These are phyloP conservation scores for Suillus americanus DNA, from an alignment of 768 basidiomycete species.

Conservation along the genomic window DNA sequence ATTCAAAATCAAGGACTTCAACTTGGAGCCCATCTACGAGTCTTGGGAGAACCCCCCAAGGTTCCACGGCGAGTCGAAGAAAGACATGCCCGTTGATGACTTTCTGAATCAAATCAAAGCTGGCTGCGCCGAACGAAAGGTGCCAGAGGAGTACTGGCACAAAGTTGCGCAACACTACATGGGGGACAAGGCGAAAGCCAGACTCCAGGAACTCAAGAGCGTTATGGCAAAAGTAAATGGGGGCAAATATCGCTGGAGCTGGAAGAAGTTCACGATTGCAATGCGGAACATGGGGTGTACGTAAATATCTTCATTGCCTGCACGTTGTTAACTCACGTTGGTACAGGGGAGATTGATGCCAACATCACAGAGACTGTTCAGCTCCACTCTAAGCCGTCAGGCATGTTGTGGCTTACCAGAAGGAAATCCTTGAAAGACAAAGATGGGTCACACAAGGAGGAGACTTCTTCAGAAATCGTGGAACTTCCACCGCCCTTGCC, in stretches of 20 bases:
- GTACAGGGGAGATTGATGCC: slow-evolving; percentile 66
- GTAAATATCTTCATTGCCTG: slow-evolving; percentile 28
- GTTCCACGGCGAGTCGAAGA: slow-evolving; percentile 68
- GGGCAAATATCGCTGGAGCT: slow-evolving; percentile 77
- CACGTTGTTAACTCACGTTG: not conserved
- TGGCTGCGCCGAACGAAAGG: slow-evolving; percentile 67
- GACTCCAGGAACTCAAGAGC: slow-evolving; percentile 67
- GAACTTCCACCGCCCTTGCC: slow-evolving; percentile 19
- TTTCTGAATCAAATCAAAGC: slow-evolving; percentile 73
- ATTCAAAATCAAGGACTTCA: slow-evolving; percentile 78
- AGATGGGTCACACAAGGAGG: slow-evolving; percentile 32
- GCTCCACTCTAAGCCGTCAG: slow-evolving; percentile 47
- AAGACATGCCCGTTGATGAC: slow-evolving; percentile 66
- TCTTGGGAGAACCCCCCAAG: slow-evolving; percentile 66
- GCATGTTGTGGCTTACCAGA: slow-evolving; percentile 53
- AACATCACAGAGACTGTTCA: slow-evolving; percentile 60
- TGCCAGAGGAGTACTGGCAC: slow-evolving; percentile 83
- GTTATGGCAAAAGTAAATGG: slow-evolving; percentile 75
- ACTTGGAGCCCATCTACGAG: slow-evolving; percentile 66
- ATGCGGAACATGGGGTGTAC: slow-evolving; percentile 81
- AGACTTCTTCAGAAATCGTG: slow-evolving; percentile 27
- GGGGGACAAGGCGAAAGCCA: slow-evolving; percentile 64
- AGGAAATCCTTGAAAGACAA: slow-evolving; percentile 43
- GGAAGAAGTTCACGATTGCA: slow-evolving; percentile 80
- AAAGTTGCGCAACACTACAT: slow-evolving; percentile 78